Evolutionary conservation across 1,284 basidiomycete species (phyloP).

Genomic region (Moesziomyces sp.): DNA sequence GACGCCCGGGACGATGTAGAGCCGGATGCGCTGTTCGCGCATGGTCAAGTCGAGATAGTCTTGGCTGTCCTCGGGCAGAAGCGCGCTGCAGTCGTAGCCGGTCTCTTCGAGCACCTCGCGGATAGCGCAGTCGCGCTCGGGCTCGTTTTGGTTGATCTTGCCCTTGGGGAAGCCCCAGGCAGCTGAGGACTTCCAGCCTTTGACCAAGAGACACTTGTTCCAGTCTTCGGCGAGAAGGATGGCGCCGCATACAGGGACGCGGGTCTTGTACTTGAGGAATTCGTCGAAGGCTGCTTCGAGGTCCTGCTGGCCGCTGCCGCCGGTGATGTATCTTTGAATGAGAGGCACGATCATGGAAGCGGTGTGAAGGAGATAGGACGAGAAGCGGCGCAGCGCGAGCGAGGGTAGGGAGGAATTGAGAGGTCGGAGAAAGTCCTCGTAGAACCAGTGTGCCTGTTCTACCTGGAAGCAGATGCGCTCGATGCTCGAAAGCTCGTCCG

Average conservation of each 20-base stretch:
- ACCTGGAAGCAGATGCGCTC: conserved; percentile 98
- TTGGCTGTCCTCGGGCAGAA: conserved; percentile 53
- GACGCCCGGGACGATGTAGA: conserved; percentile 92
- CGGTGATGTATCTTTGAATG: conserved; percentile 63
- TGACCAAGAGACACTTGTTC: conserved; percentile 77
- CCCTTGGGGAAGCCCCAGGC: conserved; percentile 99
- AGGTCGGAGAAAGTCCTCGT: conserved; percentile 93
- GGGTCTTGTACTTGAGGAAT: conserved; percentile 82
- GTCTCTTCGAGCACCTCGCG: conserved; percentile 72
- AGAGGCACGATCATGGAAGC: conserved; percentile 62
- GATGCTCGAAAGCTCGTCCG: conserved; percentile 87
- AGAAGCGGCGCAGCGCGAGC: conserved; percentile 83
- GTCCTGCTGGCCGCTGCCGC: conserved; percentile 53
- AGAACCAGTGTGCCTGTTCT: conserved; percentile 99
- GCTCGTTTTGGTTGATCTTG: conserved; percentile 93
- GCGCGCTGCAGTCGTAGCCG: conserved; percentile 60
- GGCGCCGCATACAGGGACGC: conserved; percentile 98
- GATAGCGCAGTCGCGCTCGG: conserved; percentile 69
- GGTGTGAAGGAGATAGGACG: conserved; percentile 79
- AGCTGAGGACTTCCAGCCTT: conserved; percentile 95
- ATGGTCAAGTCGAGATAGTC: conserved; percentile 87
- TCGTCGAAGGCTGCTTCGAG: conserved; percentile 65
- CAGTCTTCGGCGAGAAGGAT: conserved; percentile 90
- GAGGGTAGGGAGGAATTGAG: conserved; percentile 88
- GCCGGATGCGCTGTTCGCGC: conserved; percentile 86